Evolutionary conservation across 2,329 filamentous ascomycete genomes (phyloP), one percentile per base, ranked within the genome.

Genomic region (Rhinocladiella similis): DNA sequence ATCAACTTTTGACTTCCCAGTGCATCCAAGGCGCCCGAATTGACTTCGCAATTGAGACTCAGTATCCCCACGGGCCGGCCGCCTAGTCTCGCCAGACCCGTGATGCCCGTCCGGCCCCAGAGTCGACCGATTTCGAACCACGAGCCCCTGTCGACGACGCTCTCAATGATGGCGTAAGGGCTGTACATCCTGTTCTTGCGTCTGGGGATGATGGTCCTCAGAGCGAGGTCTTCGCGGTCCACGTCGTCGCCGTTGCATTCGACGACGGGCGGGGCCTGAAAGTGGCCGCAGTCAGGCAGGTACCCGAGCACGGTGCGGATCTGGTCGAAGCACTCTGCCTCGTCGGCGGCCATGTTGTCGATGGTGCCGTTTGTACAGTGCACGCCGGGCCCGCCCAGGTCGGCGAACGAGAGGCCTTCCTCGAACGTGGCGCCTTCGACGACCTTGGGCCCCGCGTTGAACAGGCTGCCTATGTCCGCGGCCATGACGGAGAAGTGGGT

Each of bases 401-500:
- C 82, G 12, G 77, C 77, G 47, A 85, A 80, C 3, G 74, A 78
- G 2, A 87, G 68, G 0, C 79, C 83, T 70, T 87, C 84, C 66
- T 87, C 84, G 61, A 86, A 86, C 0, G 84, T 87, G 1, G 84
- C 84, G 5, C 78, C 74, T 47, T 82, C 80, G 16, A 87, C 84
- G 0, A 87, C 83, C 57, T 81, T 80, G 0, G 84, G 83, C 0
- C 84, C 84, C 5, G 84, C 84, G 65, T 87, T 87, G 66, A 87
- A 86, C 20, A 87, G 65, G 1, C 77, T 76, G 0, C 84, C 84
- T 1, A 87, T 75, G 66, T 87, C 82, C 3, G 73, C 82, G 2
- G 84, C 83, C 84, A 87, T 87, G 33, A 87, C 84, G 1, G 79
- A 83, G 65, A 87, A 87, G 65, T 87, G 84, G 45, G 83, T 86